phyloP scores from a whole-genome alignment of 306 rosid species.

The Malus asiatica region DNA sequence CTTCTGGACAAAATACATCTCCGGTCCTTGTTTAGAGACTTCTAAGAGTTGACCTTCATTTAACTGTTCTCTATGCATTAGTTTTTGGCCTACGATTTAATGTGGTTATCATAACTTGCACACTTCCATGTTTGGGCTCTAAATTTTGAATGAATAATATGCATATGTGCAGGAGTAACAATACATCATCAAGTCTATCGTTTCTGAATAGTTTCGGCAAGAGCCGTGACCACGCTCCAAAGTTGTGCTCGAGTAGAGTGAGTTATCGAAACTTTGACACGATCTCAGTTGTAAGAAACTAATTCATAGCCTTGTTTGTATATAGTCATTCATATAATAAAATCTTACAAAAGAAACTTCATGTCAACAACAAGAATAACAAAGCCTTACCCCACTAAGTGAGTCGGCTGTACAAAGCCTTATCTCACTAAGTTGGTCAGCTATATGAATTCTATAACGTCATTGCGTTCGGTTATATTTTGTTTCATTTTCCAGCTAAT shows the following conservation, averaged over 20 bases:
- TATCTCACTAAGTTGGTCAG: no score
- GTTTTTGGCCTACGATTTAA: not conserved
- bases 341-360: not conserved
- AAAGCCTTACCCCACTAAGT: not conserved
- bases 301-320: not conserved
- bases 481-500: not conserved
- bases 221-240: conserved; percentile 2
- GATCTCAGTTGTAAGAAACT: not conserved
- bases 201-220: not conserved
- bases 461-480: not conserved
- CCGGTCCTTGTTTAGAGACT: not conserved
- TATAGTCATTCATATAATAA: not conserved
- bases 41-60: no score
- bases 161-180: conserved; percentile 55
- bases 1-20: not conserved
- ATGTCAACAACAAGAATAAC: not conserved
- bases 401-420: no score
- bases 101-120: not conserved
- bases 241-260: not conserved
- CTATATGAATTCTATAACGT: no score
- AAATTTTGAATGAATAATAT: conserved; percentile 4
- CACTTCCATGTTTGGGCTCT: not conserved
- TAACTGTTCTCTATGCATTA: not conserved
- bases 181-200: conserved; percentile 7
- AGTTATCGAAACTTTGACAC: conserved; percentile 10